phyloP scores from a whole-genome alignment of 306 rosid genomes.

The Cicer judaicum region DNA sequence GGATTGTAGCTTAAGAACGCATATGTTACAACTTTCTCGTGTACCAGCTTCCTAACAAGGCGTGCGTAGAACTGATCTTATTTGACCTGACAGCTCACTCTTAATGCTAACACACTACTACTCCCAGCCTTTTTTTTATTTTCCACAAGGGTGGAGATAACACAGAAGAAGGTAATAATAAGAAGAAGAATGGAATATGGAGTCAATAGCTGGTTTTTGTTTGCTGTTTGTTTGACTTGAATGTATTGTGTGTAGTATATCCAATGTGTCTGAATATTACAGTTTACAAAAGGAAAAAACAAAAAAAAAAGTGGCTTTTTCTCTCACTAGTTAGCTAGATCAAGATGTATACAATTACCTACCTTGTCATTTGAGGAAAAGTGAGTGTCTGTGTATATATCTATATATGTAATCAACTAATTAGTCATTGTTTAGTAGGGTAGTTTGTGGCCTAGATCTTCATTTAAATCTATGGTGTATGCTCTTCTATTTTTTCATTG shows the following conservation, averaged over 20 bases:
- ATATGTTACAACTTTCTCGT: conserved; percentile 68
- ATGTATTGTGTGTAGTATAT: conserved; percentile 61
- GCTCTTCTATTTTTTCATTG: conserved; percentile 16
- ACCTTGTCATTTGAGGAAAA: conserved; percentile 60
- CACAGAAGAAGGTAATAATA: conserved; percentile 64
- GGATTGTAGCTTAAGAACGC: conserved; percentile 91
- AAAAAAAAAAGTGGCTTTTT: conserved; percentile 45
- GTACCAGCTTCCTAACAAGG: conserved; percentile 75
- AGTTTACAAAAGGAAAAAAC: conserved; percentile 46
- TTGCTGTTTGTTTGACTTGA: conserved; percentile 62
- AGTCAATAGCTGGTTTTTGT: conserved; percentile 69
- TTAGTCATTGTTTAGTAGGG: conserved; percentile 56
- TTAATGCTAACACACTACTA: conserved; percentile 70
- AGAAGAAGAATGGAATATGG: conserved; percentile 58
- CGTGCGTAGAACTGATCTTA: conserved; percentile 81
- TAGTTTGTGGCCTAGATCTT: conserved; percentile 52
- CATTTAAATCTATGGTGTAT: conserved; percentile 42
- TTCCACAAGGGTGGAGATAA: conserved; percentile 65
- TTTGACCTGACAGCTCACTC: conserved; percentile 77
- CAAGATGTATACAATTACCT: conserved; percentile 63
- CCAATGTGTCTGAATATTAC: conserved; percentile 58
- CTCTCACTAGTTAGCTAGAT: conserved; percentile 70
- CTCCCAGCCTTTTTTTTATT: conserved; percentile 66
- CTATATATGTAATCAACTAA: conserved; percentile 83
- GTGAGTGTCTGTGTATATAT: conserved; percentile 76